Percentiles rank a stretch among this genome's conserved stretches.
Conservation (phyloP, 352 stramenopile species). For the Pythium aquatile region DNA sequence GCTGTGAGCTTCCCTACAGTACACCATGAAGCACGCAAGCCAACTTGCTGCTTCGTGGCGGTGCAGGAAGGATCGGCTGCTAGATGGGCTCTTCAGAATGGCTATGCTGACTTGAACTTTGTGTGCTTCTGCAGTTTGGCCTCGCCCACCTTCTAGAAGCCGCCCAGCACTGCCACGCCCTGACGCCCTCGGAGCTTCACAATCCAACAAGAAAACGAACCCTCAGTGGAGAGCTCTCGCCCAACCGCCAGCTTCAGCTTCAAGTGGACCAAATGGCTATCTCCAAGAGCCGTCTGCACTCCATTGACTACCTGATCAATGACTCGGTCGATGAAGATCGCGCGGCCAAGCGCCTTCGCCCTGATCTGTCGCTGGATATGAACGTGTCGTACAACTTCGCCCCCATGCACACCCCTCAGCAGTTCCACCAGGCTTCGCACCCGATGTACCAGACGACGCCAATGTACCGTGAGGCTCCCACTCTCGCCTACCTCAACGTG, state of each 20-base stretch:
- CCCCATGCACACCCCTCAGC: neutral
- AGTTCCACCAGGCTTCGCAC: constrained; percentile 10
- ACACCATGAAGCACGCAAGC: neutral
- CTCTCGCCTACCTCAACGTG: constrained; percentile 13
- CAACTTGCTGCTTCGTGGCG: neutral
- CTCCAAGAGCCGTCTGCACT: constrained; percentile 25
- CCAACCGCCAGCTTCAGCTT: neutral
- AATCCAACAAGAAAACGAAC: constrained; percentile 5
- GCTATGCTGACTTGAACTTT: constrained; percentile 24
- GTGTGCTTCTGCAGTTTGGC: constrained; percentile 37
- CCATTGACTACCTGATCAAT: constrained; percentile 31
- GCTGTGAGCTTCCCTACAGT: too few species aligned
- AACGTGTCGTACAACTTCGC: constrained; percentile 8
- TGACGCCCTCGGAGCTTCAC: constrained; percentile 4
- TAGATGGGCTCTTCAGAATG: constrained; percentile 4
- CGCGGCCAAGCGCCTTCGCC: constrained; percentile 15
- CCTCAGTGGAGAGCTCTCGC: neutral
- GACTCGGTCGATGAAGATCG: constrained; percentile 11
- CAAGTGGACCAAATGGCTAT: constrained; percentile 9
- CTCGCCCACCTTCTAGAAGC: constrained; percentile 61
- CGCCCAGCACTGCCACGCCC: constrained; percentile 40
- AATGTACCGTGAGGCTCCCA: constrained; percentile 18
- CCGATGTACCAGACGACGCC: constrained; percentile 10
- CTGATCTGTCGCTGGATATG: constrained; percentile 17
- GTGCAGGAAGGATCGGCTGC: constrained; percentile 5